phyloP scores from a whole-genome alignment of 768 basidiomycete species.

The Mycena galopus region DNA sequence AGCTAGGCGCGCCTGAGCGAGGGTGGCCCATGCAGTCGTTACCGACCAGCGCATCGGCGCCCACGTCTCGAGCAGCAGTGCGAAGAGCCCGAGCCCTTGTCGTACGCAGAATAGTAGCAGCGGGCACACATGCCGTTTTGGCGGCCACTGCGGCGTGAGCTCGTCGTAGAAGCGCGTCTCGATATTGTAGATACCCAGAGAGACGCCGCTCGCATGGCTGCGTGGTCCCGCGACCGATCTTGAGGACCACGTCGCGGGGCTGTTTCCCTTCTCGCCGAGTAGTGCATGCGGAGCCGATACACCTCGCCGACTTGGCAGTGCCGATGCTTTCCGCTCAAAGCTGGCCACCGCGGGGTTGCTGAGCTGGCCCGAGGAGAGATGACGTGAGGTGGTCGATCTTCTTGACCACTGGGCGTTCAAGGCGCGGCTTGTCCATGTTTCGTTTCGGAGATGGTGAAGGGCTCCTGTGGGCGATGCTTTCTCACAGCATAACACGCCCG shows the following conservation, averaged over 20 bases:
- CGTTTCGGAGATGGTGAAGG: constrained; percentile 11
- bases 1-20: constrained; percentile 5
- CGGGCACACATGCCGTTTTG: constrained; percentile 9
- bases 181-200: constrained; percentile 15
- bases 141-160: constrained; percentile 15
- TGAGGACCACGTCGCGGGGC: constrained; percentile 14
- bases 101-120: constrained; percentile 17
- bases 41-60: constrained; percentile 15
- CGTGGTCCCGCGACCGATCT: constrained; percentile 15
- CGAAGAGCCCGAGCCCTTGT: constrained; percentile 12
- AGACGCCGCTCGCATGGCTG: constrained; percentile 16
- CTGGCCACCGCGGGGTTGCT: constrained; percentile 9
- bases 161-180: constrained; percentile 22
- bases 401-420: constrained; percentile 16
- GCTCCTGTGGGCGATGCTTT: too few species aligned
- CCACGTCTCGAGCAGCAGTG: constrained; percentile 17
- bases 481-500: too few species aligned
- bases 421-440: constrained; percentile 19
- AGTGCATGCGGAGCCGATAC: constrained; percentile 11
- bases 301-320: constrained; percentile 16
- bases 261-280: constrained; percentile 14
- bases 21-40: constrained; percentile 18
- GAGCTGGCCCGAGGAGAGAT: constrained; percentile 14
- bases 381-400: constrained; percentile 11
- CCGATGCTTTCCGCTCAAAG: constrained; percentile 10